Evolutionary conservation across 768 basidiomycete genomes (phyloP), one percentile per base, ranked within the genome.

Genomic region (Trametes cubensis): DNA sequence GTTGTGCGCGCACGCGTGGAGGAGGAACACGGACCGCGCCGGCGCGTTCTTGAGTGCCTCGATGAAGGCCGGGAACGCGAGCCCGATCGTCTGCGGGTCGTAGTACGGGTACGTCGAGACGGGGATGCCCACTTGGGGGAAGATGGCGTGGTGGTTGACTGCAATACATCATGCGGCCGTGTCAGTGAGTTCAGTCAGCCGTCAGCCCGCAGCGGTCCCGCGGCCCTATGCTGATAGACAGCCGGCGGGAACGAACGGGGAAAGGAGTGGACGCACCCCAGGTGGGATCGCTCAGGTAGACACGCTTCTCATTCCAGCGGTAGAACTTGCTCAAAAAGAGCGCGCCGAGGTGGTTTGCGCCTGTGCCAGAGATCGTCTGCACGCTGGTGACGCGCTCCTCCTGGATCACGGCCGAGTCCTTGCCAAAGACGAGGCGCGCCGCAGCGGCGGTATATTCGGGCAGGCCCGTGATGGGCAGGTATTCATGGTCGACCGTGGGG

Each of bases 1-100:
- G 72, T 98, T 98, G 76, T 98, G 95, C 42, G 95, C 95, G 73
- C 95, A 97, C 10, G 89, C 92, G 71, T 98, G 95, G 44, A 99
- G 76, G 64, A 99, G 78, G 76, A 98, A 89, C 58, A 95, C 88
- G 3, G 94, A 95, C 20, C 87, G 84, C 13, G 81, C 75, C 6
- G 90, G 86, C 1, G 93, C 93, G 50, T 72, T 77, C 69, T 85
- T 71, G 66, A 95, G 74, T 13, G 85, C 68, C 17, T 74, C 74
- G 53, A 88, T 74, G 70, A 95, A 84, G 23, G 90, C 90, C 25
- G 77, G 71, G 68, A 87, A 90, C 71, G 95, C 92, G 42, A 98
- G 82, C 14, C 88, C 92, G 69, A 95, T 90, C 17, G 94, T 97
- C 75, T 85, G 83, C 41, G 92, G 85, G 77, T 96, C 89, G 74